Evolutionary conservation across 331 rosid genomes (phyloP), one percentile per base, ranked within the genome.

Genomic region (Ulmus americana): DNA sequence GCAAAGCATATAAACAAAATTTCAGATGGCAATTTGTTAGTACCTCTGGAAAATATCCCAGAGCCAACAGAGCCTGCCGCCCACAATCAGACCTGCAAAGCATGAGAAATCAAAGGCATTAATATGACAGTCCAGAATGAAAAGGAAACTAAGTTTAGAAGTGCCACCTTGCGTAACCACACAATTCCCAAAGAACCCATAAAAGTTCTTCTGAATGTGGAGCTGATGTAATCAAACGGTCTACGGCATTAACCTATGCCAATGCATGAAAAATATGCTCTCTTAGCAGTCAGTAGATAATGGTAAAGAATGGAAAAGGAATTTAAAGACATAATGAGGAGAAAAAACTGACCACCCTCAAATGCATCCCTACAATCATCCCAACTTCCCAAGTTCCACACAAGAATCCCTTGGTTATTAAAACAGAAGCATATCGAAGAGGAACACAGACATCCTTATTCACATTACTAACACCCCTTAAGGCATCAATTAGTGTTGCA

Each of bases 181-280:
- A 85, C 6, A 94, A 83, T 77, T 89, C 97, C 99, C 99, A 94
- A 73, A 94, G 70, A 57, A 94, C 85, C 99, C 95, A 90, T 80
- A 94, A 79, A 78, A 90, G 87, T 75, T 87, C 97, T 79, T 94
- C 99, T 8, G 95, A 83, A 52, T 83, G 77, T 5, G 83, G 95
- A 74, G 75, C 71, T n/a, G 91, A 72, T 22, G 85, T 82, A 70
- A 94, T 90, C 85, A 94, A 78, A 75, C 90, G 80, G 74, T 94
- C 98, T 65, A 90, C 76, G 66, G 94, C 91, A 70, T 75, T 80
- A 76, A 90, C 97, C 98, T 94, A 77, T 68, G 64, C 38, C 70
- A 54, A 67, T 76, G 63, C 55, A 76, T 43, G 50, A 66, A 20
- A 75, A 65, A 77, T 48, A 18, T 46, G 45, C 44, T 50, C 51